Percentiles rank a stretch among this genome's conserved stretches.
These are phyloP conservation scores for Fusarium multiceps DNA, from an alignment of 2,329 filamentous ascomycete genomes.

Conservation along the genomic window DNA sequence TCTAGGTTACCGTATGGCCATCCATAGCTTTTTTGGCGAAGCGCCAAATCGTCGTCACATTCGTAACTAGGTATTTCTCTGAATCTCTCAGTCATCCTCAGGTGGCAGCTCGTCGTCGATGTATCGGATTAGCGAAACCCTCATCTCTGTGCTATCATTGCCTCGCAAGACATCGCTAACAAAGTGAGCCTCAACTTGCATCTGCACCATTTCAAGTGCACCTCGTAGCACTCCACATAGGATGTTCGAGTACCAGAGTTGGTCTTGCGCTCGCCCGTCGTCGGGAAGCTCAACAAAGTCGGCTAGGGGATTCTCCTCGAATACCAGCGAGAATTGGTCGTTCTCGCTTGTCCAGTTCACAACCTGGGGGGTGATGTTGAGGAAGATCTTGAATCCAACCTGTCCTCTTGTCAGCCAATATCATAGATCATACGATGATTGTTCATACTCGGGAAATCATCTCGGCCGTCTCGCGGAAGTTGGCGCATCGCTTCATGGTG, in stretches of 20 bases:
- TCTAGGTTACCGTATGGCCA: slow-evolving; percentile 6
- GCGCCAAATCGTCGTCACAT: slow-evolving; percentile 14
- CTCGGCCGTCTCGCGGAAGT: slow-evolving; percentile 95
- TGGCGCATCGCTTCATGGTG: slow-evolving; percentile 86
- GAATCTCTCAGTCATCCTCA: slow-evolving; percentile 80
- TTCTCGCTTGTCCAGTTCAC: slow-evolving; percentile 97
- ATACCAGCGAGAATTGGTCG: slow-evolving; percentile 95
- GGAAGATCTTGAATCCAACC: slow-evolving; percentile 99
- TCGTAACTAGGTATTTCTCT: not conserved
- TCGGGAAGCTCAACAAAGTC: slow-evolving; percentile 98
- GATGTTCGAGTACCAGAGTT: slow-evolving; percentile 98
- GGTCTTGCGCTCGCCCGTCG: slow-evolving; percentile 93
- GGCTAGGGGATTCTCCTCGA: slow-evolving; percentile 95
- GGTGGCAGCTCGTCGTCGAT: slow-evolving; percentile 98
- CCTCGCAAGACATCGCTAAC: slow-evolving; percentile 92
- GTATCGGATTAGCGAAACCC: slow-evolving; percentile 89
- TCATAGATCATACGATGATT: too few relatives aligned
- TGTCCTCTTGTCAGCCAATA: slow-evolving; percentile 54
- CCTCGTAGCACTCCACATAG: slow-evolving; percentile 92
- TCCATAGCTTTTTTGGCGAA: not conserved
- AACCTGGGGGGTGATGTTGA: slow-evolving; percentile 93
- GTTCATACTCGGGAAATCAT: slow-evolving; percentile 85
- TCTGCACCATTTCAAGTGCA: slow-evolving; percentile 97
- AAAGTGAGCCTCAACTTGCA: slow-evolving; percentile 98
- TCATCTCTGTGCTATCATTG: slow-evolving; percentile 97